Evolutionary conservation across 2,329 filamentous ascomycete genomes (phyloP), one percentile per base, ranked within the genome.

Genomic region (Penicillium sclerotigenum): DNA sequence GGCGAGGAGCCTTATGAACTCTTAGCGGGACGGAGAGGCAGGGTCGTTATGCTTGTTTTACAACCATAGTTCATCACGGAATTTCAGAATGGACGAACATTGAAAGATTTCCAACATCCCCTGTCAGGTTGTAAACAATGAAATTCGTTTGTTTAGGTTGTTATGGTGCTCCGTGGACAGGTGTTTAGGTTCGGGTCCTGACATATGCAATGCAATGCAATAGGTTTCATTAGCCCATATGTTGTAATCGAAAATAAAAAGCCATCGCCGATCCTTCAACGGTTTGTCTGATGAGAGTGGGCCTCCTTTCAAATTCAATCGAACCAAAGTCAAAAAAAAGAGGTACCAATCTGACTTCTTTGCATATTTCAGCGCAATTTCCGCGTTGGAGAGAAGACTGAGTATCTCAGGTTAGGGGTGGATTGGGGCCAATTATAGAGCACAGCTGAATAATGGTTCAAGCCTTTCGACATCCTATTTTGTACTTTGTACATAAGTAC

Each of bases 221-320:
- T 16, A 9, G 2, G 16, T 24, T 47, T 24, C 4, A 22, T 33
- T 22, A 46, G 28, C 18, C 18, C 28, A 22, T 5, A n/a, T n/a
- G n/a, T n/a, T n/a, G n/a, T n/a, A 8, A 24, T 43, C 4, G 13
- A 7, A 20, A 45, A n/a, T n/a, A 26, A 22, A 24, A 52, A 52
- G 48, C 40, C 22, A 45, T 52, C 36, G 51, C 2, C 36, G 43
- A 49, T 48, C 37, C 14, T 50, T 41, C 37, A 54, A 54, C 52
- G 52, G 52, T 42, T 33, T 33, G 14, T 28, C 22, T 33, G 20
- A 41, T 28, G 24, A 37, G 22, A 51, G 45, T 54, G 52, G 52
- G 24, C 20, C 50, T 28, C 11, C 8, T 47, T 16, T 26, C 10
- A 14, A 16, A 16, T n/a, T 18, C 18, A 10, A 24, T 24, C 48